Conservation (phyloP, 2,329 filamentous ascomycete species). For the Fusarium bulbicola region DNA sequence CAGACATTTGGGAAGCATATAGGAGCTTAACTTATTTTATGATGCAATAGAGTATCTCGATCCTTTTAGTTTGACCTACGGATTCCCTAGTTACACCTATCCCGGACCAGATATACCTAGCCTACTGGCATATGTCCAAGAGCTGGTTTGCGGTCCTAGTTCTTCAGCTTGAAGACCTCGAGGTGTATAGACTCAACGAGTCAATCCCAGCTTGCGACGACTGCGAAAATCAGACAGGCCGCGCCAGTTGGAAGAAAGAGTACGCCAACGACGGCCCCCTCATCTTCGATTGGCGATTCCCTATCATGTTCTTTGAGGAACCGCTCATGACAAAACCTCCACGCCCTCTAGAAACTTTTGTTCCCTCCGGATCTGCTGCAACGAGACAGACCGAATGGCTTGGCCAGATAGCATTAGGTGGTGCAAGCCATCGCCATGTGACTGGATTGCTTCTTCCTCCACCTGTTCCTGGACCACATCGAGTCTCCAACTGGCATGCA, state of each 20-base stretch:
- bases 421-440: constrained; percentile 32
- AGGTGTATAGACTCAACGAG: no score
- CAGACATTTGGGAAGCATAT: not conserved
- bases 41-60: not conserved
- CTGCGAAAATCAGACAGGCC: no score
- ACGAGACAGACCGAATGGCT: constrained; percentile 21
- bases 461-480: constrained; percentile 18
- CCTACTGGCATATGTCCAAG: no score
- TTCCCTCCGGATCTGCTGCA: constrained; percentile 26
- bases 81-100: not conserved
- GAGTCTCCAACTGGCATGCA: not conserved
- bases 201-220: rapidly evolving
- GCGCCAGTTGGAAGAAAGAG: no score
- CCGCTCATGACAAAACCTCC: not conserved
- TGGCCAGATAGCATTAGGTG: constrained; percentile 18
- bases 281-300: rapidly evolving
- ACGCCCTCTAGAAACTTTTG: constrained; percentile 14
- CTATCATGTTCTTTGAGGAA: no score
- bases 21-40: not conserved
- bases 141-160: no score
- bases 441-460: not conserved
- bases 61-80: rapidly evolving
- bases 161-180: no score
- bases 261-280: no score
- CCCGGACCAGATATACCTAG: no score